Evolutionary conservation across 768 basidiomycete species (phyloP), one percentile per base, ranked within the genome.

Genomic region (Erythrobasidium yunnanense): DNA sequence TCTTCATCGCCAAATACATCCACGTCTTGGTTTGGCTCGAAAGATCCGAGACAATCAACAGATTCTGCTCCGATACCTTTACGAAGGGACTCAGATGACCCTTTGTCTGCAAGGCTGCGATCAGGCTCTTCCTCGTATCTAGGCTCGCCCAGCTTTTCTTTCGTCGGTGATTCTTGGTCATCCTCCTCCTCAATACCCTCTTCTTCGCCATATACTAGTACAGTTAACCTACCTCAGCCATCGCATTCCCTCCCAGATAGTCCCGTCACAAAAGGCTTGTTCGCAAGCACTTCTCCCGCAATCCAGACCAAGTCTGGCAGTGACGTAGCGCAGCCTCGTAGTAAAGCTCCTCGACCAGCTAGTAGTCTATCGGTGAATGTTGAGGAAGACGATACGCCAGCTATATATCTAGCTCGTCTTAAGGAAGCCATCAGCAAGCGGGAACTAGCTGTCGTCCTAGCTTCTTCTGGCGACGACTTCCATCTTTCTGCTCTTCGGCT

Each of bases 401-500:
- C 23, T 7, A 20, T 18, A 1, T 68, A 53, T 55, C 17, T 68
- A n/a, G 18, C 27, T 8, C 8, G 51, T 27, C n/a, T 66, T 2
- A 38, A 52, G 22, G 30, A 25, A 5, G 8, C 38, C 7, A 33
- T 34, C 33, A 33, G 22, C 15, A 6, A 27, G 4, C 17, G 35
- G 2, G 62, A 63, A 11, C 49, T 66, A 2, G 67, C 67, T 17
- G 20, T 27, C 2, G 38, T 68, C 30, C 66, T 68, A n/a, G 33
- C 52, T 54, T 46, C 30, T 68, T 95, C 92, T 71, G 79, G 82
- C 42, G 88, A 90, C 65, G 72, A 78, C 3, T 86, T 90, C 60
- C 82, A 92, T 74, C 74, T 78, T 2, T 77, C 81, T 60, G 86
- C 90, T 2, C 80, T 96, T 54, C 80, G 80, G 63, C 72, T 80